Percentiles rank a stretch among this genome's conserved stretches.
Evolutionary conservation across 2,329 filamentous ascomycete genomes (phyloP).

Genomic region (Phaeosphaeriaceae sp.): DNA sequence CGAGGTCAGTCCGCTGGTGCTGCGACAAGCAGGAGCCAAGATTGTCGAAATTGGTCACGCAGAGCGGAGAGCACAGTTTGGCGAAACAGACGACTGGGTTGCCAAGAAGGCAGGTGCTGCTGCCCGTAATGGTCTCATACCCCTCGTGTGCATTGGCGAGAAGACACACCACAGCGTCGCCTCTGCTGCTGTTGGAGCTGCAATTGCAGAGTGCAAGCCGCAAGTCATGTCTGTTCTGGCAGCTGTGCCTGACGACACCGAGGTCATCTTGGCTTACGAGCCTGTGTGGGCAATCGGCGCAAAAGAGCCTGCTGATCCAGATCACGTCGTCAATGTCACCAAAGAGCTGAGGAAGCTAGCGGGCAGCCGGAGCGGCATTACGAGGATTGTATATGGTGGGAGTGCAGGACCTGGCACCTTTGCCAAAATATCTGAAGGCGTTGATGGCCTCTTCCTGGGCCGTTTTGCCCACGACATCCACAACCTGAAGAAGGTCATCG

Average conservation of each 20-base stretch:
- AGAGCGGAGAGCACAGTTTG: constrained; percentile 75
- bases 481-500: constrained; percentile 74
- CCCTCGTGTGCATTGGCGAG: constrained; percentile 84
- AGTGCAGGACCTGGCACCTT: constrained; percentile 84
- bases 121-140: constrained; percentile 73
- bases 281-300: constrained; percentile 90
- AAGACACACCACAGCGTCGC: constrained; percentile 57
- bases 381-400: constrained; percentile 81
- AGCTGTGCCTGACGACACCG: constrained; percentile 67
- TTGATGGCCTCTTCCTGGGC: constrained; percentile 84
- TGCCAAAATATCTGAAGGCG: constrained; percentile 68
- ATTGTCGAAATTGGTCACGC: constrained; percentile 85
- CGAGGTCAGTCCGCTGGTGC: constrained; percentile 73
- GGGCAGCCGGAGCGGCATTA: constrained; percentile 61
- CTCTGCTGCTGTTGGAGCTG: constrained; percentile 62
- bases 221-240: constrained; percentile 72
- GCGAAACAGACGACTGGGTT: constrained; percentile 74
- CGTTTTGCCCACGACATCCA: constrained; percentile 80
- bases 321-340: constrained; percentile 76
- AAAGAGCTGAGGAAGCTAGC: constrained; percentile 68
- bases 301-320: constrained; percentile 72
- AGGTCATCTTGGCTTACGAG: constrained; percentile 84
- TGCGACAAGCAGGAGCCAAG: constrained; percentile 72
- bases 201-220: constrained; percentile 70
- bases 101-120: constrained; percentile 75